Evolutionary conservation across 163 green algal genomes (phyloP).

Genomic region (Chloromonas sp.): DNA sequence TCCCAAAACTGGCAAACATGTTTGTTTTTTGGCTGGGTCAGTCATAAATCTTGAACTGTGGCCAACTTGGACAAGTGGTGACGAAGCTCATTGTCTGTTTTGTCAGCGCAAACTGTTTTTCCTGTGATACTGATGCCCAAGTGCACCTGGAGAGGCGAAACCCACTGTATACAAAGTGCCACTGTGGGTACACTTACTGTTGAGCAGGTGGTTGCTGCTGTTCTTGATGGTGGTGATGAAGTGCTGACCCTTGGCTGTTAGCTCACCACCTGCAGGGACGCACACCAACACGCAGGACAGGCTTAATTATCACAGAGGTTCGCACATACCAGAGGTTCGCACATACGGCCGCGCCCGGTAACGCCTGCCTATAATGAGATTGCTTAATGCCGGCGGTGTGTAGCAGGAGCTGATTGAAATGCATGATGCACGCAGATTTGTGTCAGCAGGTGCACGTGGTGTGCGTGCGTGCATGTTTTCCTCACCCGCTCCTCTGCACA

Average conservation of each 20-base stretch:
- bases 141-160: too few relatives aligned
- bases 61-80: too few relatives aligned
- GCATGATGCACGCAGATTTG: not conserved
- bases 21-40: too few relatives aligned
- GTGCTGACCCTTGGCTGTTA: slow-evolving; percentile 36
- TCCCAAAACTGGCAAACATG: too few relatives aligned
- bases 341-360: not conserved
- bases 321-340: not conserved
- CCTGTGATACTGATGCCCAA: too few relatives aligned
- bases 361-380: not conserved
- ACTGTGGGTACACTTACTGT: not conserved
- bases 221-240: slow-evolving; percentile 53
- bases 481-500: slow-evolving; percentile 9
- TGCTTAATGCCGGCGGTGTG: not conserved
- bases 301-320: not conserved
- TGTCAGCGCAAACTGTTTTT: too few relatives aligned
- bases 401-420: not conserved
- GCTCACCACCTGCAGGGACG: slow-evolving; percentile 16
- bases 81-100: too few relatives aligned
- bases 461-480: not conserved
- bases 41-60: too few relatives aligned
- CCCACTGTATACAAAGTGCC: too few relatives aligned
- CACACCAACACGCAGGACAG: not conserved
- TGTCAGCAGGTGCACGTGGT: not conserved
- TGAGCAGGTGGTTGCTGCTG: slow-evolving; percentile 30